Percentiles rank a stretch among this genome's conserved stretches.
These are phyloP conservation scores for Claviceps purpurea DNA, from an alignment of 2,329 filamentous ascomycete genomes.

Conservation along the genomic window DNA sequence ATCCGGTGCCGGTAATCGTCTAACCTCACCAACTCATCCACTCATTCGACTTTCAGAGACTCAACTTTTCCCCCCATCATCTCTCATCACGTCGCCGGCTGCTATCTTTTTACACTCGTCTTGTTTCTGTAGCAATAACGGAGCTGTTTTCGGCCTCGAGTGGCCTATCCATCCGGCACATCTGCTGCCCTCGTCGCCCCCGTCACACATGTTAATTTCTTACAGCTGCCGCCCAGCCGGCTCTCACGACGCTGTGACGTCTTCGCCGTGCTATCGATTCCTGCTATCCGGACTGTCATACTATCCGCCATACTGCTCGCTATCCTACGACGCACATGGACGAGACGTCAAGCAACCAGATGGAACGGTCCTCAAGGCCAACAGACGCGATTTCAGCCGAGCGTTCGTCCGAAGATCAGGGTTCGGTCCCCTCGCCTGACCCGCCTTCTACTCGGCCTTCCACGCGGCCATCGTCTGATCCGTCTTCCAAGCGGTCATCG, in stretches of 20 bases:
- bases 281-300: not conserved
- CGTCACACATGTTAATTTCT: slow-evolving; percentile 44
- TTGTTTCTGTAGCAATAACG: not conserved
- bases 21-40: slow-evolving; percentile 3
- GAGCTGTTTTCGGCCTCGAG: not conserved
- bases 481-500: slow-evolving; percentile 37
- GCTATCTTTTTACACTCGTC: not conserved
- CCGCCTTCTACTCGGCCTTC: slow-evolving; percentile 39
- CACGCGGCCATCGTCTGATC: slow-evolving; percentile 37
- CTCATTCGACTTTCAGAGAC: slow-evolving; percentile 1
- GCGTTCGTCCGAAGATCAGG: slow-evolving; percentile 31
- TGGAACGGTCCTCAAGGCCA: slow-evolving; percentile 38
- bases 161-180: not conserved
- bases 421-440: slow-evolving; percentile 36
- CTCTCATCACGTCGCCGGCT: slow-evolving; percentile 1
- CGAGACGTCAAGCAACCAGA: slow-evolving; percentile 20
- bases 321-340: slow-evolving; percentile 4
- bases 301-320: not conserved
- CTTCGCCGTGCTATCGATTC: slow-evolving; percentile 22
- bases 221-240: slow-evolving; percentile 39
- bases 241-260: slow-evolving; percentile 38
- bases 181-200: slow-evolving; percentile 10
- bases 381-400: slow-evolving; percentile 31
- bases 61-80: slow-evolving; percentile 1
- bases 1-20: slow-evolving; percentile 16